phyloP scores from a whole-genome alignment of 257 asterid species.

The Solanum sparsipilum region DNA sequence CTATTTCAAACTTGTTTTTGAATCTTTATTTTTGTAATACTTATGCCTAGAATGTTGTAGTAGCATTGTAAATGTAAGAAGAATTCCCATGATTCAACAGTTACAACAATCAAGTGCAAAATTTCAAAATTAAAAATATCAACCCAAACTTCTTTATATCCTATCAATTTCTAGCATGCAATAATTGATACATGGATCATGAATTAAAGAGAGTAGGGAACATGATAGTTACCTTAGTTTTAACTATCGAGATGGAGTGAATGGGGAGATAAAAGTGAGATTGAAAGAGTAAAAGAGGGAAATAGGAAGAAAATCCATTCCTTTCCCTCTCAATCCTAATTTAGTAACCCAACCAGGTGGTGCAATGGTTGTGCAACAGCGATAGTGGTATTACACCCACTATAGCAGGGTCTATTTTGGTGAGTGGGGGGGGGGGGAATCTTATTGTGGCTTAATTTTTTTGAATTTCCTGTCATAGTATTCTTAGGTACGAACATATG shows the following conservation, averaged over 20 bases:
- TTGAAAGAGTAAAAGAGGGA: background rate
- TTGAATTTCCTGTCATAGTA: background rate
- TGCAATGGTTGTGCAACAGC: too few species aligned
- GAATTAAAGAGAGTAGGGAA: too few species aligned
- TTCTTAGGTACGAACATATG: background rate
- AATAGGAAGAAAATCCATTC: background rate
- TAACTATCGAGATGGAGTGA: rapidly evolving
- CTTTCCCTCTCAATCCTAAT: background rate
- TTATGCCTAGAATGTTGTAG: background rate
- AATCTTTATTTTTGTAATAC: too few species aligned
- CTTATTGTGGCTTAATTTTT: background rate
- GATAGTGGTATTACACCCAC: background rate
- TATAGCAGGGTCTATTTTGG: background rate
- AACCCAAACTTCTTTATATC: background rate
- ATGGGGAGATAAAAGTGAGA: rapidly evolving
- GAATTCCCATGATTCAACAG: background rate
- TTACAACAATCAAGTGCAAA: background rate
- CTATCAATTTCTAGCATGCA: too few species aligned
- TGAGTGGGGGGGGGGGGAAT: background rate
- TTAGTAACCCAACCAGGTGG: background rate
- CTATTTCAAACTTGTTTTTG: background rate
- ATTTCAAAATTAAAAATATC: too few species aligned
- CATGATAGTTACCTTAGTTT: background rate
- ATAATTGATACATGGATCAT: background rate
- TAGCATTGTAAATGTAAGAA: background rate